Percentiles rank a stretch among this genome's conserved stretches.
Conservation (phyloP, 129 eudicot genomes). For the Flaveria linearis region DNA sequence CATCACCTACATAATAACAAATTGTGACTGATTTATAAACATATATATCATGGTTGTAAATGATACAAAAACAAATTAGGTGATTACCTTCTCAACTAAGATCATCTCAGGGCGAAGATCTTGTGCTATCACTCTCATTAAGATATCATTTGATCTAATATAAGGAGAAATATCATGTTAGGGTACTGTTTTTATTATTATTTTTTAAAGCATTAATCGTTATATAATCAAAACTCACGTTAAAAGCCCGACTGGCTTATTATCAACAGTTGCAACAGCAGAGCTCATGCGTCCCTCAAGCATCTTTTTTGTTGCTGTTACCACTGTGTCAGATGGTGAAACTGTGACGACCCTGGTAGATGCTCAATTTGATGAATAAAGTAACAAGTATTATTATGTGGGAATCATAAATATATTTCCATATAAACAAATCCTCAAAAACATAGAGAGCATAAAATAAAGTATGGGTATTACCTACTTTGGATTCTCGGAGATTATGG, state of each 20-base stretch:
- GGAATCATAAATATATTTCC: not conserved
- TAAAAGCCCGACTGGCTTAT: conserved; percentile 83
- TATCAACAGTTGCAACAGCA: conserved; percentile 82
- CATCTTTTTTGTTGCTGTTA: conserved; percentile 90
- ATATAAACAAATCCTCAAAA: not conserved
- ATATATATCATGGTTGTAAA: not conserved
- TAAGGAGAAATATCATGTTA: conserved; percentile 22
- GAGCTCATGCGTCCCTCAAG: conserved; percentile 68
- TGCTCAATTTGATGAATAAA: conserved; percentile 26
- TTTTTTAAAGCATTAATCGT: not conserved
- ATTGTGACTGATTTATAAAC: conserved; percentile 6
- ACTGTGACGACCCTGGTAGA: conserved; percentile 72
- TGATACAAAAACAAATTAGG: not conserved
- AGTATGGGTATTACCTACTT: conserved; percentile 93
- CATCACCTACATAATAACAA: conserved; percentile 68
- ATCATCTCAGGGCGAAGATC: conserved; percentile 82
- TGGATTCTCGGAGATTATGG: conserved; percentile 81
- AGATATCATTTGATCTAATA: conserved; percentile 71
- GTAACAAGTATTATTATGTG: conserved; percentile 18
- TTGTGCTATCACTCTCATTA: conserved; percentile 90
- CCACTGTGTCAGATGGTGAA: conserved; percentile 81
- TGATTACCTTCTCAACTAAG: conserved; percentile 78
- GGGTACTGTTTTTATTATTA: conserved; percentile 2
- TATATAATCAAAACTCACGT: conserved; percentile 58
- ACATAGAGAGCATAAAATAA: not conserved